Base-by-base conservation (phyloP, 768 basidiomycete genomes). In the Pulveroboletus ravenelii region DNA sequence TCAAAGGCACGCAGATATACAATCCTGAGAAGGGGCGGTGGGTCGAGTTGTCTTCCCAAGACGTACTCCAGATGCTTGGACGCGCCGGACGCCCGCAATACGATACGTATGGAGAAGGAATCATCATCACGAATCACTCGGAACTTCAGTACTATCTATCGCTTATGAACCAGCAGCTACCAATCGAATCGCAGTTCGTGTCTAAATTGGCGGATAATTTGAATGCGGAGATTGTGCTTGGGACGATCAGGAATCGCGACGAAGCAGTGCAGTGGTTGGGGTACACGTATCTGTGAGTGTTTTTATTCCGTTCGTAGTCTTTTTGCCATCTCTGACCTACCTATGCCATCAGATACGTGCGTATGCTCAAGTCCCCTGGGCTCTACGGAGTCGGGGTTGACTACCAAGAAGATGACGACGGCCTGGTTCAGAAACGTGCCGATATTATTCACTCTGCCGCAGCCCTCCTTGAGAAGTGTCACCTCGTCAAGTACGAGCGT, bases 1-100 rank as follows among this genome's bases (percentile, higher is more conserved):
- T 99, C 77, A 99, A 98, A 67, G 96, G 96, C n/a, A 98, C 96
- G 0, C 94, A 98, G 71, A 94, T 98, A 54, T 99, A 99, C 72
- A 97, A 96, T 68, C 96, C 96, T 0, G 94, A 96, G 70, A 96
- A 98, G 71, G 96, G 96, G 17, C 84, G 90, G 5, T 99, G 96
- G 96, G 87, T 89, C 5, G 96, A 98, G 66, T 72, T 99, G 7
- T 94, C 91, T 1, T 84, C 87, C 1, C 96, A 98, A 68, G 96
- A 98, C 64, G 93, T 98, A 1, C 74, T 99, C 5, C 96, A 99
- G 70, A 98, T 99, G 96, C 84, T 98, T 3, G 96, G 96, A 42
- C 86, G 94, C 59, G 96, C 96, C 3, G 96, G 96, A 63, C 84
- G 96, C 45, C 96, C 96, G 14, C 94, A 98, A 67, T 97, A 87